Evolutionary conservation across 2,329 filamentous ascomycete genomes (phyloP), one percentile per base, ranked within the genome.

Genomic region (Sphaerulina musiva): DNA sequence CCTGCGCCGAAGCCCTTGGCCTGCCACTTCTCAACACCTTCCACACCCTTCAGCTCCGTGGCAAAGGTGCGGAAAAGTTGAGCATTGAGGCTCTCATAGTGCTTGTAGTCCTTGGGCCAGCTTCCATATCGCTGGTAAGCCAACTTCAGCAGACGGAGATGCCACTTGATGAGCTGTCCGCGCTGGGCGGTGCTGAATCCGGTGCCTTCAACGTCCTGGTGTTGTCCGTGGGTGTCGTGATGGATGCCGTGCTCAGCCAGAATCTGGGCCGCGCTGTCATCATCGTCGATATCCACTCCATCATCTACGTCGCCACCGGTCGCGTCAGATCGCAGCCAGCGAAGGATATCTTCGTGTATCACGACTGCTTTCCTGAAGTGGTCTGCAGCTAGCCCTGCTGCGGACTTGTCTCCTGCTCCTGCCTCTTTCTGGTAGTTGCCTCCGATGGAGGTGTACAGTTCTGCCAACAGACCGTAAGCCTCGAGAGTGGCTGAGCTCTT

Each of bases 11-110:
- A 77, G 0, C 62, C 67, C 64, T 76, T 75, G 10, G 73, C 64
- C 50, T 70, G 65, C 76, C 76, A 78, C 66, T 74, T 76, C 66
- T 77, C 75, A 0, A 75, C 72, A 1, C 74, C 74, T 54, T 74
- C 70, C 0, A 71, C 64, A 0, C 69, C 71, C 60, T 73, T 71
- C 62, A 78, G 65, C 29, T 71, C 68, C 4, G 60, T 53, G 3
- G 65, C 65, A 57, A 73, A 79, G 14, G 66, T 64, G 4, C 66
- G 60, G 64, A 75, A 76, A 6, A 78, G 48, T 46, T 76, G 69
- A 0, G 70, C 71, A 46, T 75, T 76, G 49, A 80, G 63, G 4
- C 67, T 68, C 62, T 78, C 72, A 58, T 79, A 79, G 61, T 78
- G 74, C 7, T 58, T 65, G 59, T 73, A 74, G 4, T 73, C 66